phyloP scores from a whole-genome alignment of 352 stramenopile species.

The Phytopythium ostracodes region DNA sequence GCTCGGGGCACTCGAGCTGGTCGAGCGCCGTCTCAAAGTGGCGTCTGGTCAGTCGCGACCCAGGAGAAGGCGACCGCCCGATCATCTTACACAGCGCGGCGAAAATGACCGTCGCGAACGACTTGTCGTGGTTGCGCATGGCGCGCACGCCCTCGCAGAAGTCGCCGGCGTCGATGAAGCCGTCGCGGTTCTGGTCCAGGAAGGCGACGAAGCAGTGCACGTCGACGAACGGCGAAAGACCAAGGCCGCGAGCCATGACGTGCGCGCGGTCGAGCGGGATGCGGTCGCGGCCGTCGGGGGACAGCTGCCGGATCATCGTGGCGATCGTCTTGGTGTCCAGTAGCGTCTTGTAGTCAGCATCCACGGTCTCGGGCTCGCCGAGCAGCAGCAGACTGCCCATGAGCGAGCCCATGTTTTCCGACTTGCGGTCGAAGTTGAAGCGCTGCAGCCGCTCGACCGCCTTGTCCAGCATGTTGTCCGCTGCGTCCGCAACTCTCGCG shows the following conservation, averaged over 20 bases:
- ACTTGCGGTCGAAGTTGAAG: conserved; percentile 82
- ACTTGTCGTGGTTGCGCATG: conserved; percentile 45
- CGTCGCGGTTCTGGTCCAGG: conserved; percentile 61
- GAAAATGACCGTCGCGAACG: conserved; percentile 68
- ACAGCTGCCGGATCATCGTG: conserved; percentile 64
- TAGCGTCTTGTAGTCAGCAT: conserved; percentile 52
- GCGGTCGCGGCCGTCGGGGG: conserved; percentile 34
- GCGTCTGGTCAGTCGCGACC: conserved; percentile 13
- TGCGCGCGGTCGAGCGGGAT: conserved; percentile 46
- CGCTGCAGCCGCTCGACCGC: conserved; percentile 56
- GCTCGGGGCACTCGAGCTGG: conserved; percentile 55
- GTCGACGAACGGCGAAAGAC: conserved; percentile 63
- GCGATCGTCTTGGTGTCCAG: conserved; percentile 56
- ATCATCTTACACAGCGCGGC: conserved; percentile 44
- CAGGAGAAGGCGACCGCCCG: conserved; percentile 6
- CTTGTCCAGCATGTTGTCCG: conserved; percentile 20
- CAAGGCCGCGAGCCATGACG: conserved; percentile 47
- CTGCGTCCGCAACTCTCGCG: background rate
- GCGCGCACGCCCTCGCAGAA: conserved; percentile 62
- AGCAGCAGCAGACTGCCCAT: conserved; percentile 45
- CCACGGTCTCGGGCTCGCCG: conserved; percentile 28
- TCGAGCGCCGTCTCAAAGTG: conserved; percentile 51
- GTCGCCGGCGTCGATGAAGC: conserved; percentile 69
- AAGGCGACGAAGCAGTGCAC: conserved; percentile 57
- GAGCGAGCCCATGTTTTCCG: conserved; percentile 68